Evolutionary conservation across 192 early-diverging fungal genomes (phyloP).

Genomic region (Radiomyces spectabilis): DNA sequence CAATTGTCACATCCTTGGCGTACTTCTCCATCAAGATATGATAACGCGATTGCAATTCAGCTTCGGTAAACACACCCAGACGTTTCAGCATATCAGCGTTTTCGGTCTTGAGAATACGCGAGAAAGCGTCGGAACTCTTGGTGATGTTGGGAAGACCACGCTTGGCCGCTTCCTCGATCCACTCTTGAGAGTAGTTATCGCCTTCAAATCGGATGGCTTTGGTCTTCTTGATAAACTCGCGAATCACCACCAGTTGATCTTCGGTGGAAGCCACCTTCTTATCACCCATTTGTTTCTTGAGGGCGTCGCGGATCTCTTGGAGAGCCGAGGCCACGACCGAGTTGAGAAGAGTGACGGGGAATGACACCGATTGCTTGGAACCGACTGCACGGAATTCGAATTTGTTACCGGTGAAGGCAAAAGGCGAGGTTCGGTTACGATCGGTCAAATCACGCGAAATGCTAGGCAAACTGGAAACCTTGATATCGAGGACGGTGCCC

Average conservation of each 20-base stretch:
- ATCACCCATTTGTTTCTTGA: conserved; percentile 74
- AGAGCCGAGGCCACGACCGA: conserved; percentile 83
- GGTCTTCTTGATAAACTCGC: conserved; percentile 70
- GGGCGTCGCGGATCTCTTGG: conserved; percentile 60
- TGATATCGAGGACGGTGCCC: conserved; percentile 93
- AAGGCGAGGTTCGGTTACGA: conserved; percentile 98
- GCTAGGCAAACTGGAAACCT: conserved; percentile 84
- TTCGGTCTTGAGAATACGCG: conserved; percentile 61
- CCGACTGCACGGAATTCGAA: conserved; percentile 99
- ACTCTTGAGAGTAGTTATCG: conserved; percentile 94
- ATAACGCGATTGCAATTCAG: conserved; percentile 88
- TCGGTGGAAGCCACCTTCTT: conserved; percentile 72
- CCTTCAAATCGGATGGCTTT: conserved; percentile 93
- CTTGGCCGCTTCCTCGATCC: conserved; percentile 86
- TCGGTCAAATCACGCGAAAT: conserved; percentile 96
- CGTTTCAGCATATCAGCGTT: conserved; percentile 74
- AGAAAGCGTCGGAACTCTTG: conserved; percentile 83
- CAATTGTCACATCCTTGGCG: conserved; percentile 91
- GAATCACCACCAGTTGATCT: conserved; percentile 87
- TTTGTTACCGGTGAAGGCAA: conserved; percentile 99
- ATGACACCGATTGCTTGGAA: conserved; percentile 95
- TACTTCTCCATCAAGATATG: conserved; percentile 97
- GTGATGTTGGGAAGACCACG: conserved; percentile 96
- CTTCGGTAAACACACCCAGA: conserved; percentile 76
- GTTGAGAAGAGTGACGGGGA: conserved; percentile 92